Percentiles rank a stretch among this genome's conserved stretches.
Evolutionary conservation across 75 land plant species (phyloP).

Genomic region (Cryptomeria japonica): DNA sequence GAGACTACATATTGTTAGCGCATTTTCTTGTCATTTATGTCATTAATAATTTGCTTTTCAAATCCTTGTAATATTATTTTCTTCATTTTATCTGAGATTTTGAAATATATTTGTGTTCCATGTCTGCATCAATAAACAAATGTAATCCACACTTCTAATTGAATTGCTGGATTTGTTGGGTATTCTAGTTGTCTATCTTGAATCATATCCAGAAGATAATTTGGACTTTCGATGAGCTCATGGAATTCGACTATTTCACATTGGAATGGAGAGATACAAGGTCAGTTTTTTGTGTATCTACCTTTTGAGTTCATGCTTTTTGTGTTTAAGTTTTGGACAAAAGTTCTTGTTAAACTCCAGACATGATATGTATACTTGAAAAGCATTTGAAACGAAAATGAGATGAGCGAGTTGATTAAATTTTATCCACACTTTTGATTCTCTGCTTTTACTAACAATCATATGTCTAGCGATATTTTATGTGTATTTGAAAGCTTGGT

Average conservation of each 20-base stretch:
- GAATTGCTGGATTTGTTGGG: too few species aligned
- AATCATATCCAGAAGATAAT: constrained; percentile 51
- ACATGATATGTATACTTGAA: not conserved
- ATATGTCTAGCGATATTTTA: not conserved
- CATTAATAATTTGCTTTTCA: not conserved
- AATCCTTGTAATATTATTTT: not conserved
- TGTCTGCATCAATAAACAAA: too few species aligned
- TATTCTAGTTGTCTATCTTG: constrained; percentile 59
- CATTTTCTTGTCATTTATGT: not conserved
- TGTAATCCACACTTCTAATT: too few species aligned
- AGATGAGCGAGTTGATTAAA: not conserved
- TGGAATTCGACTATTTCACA: constrained; percentile 56
- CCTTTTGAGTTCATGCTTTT: not conserved
- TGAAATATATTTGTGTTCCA: too few species aligned
- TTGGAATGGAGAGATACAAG: constrained; percentile 63
- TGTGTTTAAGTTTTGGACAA: not conserved
- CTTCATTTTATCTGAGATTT: not conserved
- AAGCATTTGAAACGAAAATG: not conserved
- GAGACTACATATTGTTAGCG: too few species aligned
- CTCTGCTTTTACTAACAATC: not conserved
- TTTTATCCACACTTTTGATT: not conserved
- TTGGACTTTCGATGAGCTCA: too few species aligned
- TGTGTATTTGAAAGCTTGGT: not conserved
- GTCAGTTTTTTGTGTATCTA: too few species aligned
- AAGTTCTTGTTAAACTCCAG: constrained; percentile 1